Base-by-base conservation (phyloP, 2,329 filamentous ascomycete species). In the Fusarium metavorans region DNA sequence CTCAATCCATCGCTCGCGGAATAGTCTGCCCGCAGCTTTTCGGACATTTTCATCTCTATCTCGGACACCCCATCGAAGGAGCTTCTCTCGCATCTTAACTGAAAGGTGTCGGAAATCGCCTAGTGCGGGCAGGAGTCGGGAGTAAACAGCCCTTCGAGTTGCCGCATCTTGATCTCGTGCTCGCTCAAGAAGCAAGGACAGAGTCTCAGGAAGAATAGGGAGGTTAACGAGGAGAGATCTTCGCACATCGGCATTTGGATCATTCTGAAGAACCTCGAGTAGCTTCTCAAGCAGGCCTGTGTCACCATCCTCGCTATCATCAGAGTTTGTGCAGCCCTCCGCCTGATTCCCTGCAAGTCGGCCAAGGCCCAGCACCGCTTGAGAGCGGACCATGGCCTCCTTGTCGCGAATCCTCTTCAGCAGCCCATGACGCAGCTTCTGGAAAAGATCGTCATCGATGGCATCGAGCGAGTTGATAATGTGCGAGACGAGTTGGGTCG, bases 1-100 rank as follows among this genome's bases (percentile, higher is more conserved):
- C 80, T 98, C 96, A 71, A 99, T 96, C 97, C 97, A 99, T n/a
- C 95, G 91, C 80, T 98, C 95, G 71, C 93, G 92, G 85, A 99
- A 99, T 8, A 98, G 87, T 54, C 94, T 92, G 9, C 94, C 95
- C 5, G 97, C 94, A 10, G 96, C 96, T 82, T 98, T 97, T 62
- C 95, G 92, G 14, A 99, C 97, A 76, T 93, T 95, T 76, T 98
- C 96, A 76, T 99, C 97, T 82, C 97, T 91, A 81, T 99, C 97
- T 43, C 95, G 92, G 45, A 99, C 86, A 60, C 97, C 97, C 97
- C 97, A 99, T 43, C 97, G 91, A 32, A 99, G 88, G 35, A 99
- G 88, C 83, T 98, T 98, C 83, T 99, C 97, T 80, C 97, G 89
- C 92, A 98, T 97, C 2, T 94, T 95, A 27, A 99, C 88, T 13